Base-by-base conservation (phyloP, 208 protist species). In the Acanthamoeba triangularis region DNA sequence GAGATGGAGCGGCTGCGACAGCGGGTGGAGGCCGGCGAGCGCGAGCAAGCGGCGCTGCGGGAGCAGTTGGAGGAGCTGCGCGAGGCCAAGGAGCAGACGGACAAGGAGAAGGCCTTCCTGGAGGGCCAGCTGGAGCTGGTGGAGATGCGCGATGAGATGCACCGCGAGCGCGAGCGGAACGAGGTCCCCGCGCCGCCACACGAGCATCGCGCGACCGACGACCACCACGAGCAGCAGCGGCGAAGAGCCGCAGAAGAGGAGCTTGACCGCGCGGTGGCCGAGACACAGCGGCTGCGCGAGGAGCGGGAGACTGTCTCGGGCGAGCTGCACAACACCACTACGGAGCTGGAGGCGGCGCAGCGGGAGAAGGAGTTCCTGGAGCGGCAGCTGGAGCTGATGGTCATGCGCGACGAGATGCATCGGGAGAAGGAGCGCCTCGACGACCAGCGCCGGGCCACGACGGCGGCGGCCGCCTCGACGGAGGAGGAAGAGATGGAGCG, bases 311-410 rank as follows among this genome's bases (percentile, higher is more conserved):
- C 28, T 2, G 10, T 49, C 41, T 5, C 61, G 41, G 8, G 16
- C 54, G 54, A 61, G 54, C 54, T 61, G 54, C 6, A n/a, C 41
- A 3, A 7, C 1, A 8, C 20, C 30, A 82, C 8, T 25, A 5
- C 20, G 11, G 74, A 82, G 41, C 30, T 23, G 8, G 20, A 85
- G 11, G 44, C 52, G 25, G 28, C 20, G 16, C 37, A 85, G 28
- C 47, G 76, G 8, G 76, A 85, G 76, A 7, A 6, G 37, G 69
- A 44, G 35, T 78, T 78, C 69, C 37, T 78, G 30, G 69, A 78
- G 69, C 69, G 69, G 10, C 69, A 78, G 69, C 69, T 78, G 69
- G 69, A 78, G 69, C 69, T 78, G 69, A 1, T 78, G n/a, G 33
- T 3, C 16, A 78, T 78, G 69, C 69, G 20, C 6, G 13, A 78